Evolutionary conservation across 106 monocot genomes (phyloP), one percentile per base, ranked within the genome.

Genomic region (Cymbidium sinense): DNA sequence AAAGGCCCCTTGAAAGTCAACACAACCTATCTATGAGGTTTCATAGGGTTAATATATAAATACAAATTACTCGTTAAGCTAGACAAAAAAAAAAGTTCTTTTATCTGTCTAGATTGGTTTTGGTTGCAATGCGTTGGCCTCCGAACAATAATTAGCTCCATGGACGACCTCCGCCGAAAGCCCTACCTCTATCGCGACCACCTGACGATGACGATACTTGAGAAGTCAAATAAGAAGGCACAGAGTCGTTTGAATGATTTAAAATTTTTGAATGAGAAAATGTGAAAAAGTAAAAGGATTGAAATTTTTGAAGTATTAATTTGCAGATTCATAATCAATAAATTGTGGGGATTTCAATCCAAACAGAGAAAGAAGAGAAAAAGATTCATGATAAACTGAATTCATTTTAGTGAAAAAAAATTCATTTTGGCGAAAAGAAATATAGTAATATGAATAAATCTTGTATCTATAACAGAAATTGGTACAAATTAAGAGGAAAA

Each of bases 121-220:
- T 47, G 47, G n/a, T 20, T 39, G 71, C 37, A n/a, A 1, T 39
- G 71, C 21, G 39, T 0, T 11, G 23, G 5, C 37, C n/a, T 20
- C 6, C 69, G 61, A 62, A 62, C 11, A 13, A 13, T 13, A 47
- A 52, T 94, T 84, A 98, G 78, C 85, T 91, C 81, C 91, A 88
- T 51, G 82, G 35, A 20, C 96, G 89, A 4, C 91, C 86, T 50
- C 91, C 85, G 30, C 91, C 91, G 55, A 83, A 86, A 31, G 82
- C 87, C 82, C 93, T 86, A 15, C 88, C 88, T 71, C 91, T 84
- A 81, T 96, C 96, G 80, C 93, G 89, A 70, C 80, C 80, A 13
- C 91, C 92, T 74, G 74, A 35, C 28, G 12, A n/a, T n/a, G n/a
- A n/a, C n/a, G 0, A 74, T 25, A 5, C 34, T 21, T 4, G 0